Evolutionary conservation across 495 filamentous ascomycete species (phyloP).

Genomic region (Penicillium samsonianum): DNA sequence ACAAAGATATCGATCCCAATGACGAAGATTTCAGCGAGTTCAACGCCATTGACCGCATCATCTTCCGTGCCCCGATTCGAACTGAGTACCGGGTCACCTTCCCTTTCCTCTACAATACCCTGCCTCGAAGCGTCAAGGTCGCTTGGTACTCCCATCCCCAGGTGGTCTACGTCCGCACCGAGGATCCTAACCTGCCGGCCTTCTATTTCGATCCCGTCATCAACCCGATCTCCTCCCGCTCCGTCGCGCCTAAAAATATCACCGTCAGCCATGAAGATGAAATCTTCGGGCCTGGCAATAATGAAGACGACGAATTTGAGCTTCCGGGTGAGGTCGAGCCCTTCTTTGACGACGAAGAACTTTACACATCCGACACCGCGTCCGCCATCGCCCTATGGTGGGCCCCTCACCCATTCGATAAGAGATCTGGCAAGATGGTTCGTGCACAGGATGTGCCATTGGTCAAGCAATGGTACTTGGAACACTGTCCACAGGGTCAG

Average conservation of each 20-base stretch:
- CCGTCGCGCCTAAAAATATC: conserved; percentile 92
- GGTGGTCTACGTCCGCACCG: conserved; percentile 83
- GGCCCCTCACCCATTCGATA: conserved; percentile 96
- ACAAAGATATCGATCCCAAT: conserved; percentile 99
- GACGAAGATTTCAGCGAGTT: conserved; percentile 99
- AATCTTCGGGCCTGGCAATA: conserved; percentile 81
- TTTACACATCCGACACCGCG: conserved; percentile 87
- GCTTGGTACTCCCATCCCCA: conserved; percentile 95
- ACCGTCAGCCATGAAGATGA: conserved; percentile 93
- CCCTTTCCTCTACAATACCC: conserved; percentile 93
- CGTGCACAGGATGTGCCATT: conserved; percentile 95
- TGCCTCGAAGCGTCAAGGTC: conserved; percentile 90
- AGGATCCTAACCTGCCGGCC: conserved; percentile 86
- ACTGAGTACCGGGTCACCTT: conserved; percentile 96
- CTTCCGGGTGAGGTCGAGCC: conserved; percentile 80
- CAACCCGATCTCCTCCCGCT: conserved; percentile 94
- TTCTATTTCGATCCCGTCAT: conserved; percentile 98
- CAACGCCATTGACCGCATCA: conserved; percentile 99
- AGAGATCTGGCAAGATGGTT: conserved; percentile 96
- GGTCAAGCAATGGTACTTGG: conserved; percentile 98
- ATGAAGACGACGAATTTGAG: conserved; percentile 87
- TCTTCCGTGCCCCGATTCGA: conserved; percentile 92
- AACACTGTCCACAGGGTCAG: conserved; percentile 89
- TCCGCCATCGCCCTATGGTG: conserved; percentile 96
- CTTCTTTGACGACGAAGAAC: conserved; percentile 85